These are phyloP conservation scores for Cyclostephanos tholiformis DNA, from an alignment of 108 stramenopile genomes.

Conservation along the genomic window DNA sequence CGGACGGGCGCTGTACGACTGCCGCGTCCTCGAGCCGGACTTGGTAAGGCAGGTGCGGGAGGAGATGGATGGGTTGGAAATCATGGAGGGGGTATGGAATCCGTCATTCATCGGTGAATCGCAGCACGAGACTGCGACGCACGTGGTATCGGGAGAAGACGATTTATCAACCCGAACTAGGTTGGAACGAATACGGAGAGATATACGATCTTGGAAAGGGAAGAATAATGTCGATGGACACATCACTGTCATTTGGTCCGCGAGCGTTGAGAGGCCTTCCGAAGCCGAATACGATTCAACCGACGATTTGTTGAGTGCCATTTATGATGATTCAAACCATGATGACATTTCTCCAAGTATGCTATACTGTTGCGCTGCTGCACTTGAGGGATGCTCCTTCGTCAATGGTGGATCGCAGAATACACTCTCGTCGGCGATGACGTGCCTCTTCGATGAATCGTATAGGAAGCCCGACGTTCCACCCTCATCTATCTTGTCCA, in stretches of 20 bases:
- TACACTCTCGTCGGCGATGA: slow-evolving; percentile 68
- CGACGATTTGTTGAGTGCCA: slow-evolving; percentile 61
- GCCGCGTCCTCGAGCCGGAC: slow-evolving; percentile 80
- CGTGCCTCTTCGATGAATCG: slow-evolving; percentile 52
- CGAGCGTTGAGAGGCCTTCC: slow-evolving; percentile 63
- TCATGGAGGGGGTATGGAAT: slow-evolving; percentile 77
- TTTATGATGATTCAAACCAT: slow-evolving; percentile 50
- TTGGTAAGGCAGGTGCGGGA: slow-evolving; percentile 77
- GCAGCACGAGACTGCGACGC: slow-evolving; percentile 60
- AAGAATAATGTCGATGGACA: slow-evolving; percentile 67
- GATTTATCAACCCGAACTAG: slow-evolving; percentile 39
- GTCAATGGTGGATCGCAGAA: slow-evolving; percentile 89
- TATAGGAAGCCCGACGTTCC: slow-evolving; percentile 39
- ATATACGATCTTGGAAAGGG: slow-evolving; percentile 69
- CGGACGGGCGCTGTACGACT: slow-evolving; percentile 77
- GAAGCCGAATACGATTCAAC: slow-evolving; percentile 53
- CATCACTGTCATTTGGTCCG: slow-evolving; percentile 83
- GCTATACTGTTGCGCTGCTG: slow-evolving; percentile 78
- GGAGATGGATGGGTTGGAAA: slow-evolving; percentile 59
- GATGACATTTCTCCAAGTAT: slow-evolving; percentile 78
- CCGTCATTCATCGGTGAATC: slow-evolving; percentile 71
- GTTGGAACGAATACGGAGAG: slow-evolving; percentile 73
- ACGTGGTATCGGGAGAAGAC: slow-evolving; percentile 52
- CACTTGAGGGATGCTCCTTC: slow-evolving; percentile 86
- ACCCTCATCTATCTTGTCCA: slow-evolving; percentile 28